Conservation (phyloP, 164 flowering plant genomes). For the Umbilicus rupestris region DNA sequence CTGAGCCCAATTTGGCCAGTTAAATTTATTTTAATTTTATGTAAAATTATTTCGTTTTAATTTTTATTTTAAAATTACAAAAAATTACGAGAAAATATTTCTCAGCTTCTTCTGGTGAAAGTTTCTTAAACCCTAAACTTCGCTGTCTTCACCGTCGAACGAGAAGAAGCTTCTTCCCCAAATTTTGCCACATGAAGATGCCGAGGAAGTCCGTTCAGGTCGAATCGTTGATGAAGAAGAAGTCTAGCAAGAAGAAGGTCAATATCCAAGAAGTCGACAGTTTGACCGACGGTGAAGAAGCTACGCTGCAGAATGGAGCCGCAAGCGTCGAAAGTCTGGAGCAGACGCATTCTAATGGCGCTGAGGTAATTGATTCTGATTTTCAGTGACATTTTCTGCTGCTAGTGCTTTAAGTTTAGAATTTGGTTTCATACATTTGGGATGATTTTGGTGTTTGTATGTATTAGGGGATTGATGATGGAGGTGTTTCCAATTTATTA, state of each 20-base stretch:
- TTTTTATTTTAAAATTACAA: not conserved
- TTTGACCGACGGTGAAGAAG: not conserved
- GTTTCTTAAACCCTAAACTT: not conserved
- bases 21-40: too few relatives aligned
- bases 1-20: too few relatives aligned
- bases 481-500: constrained; percentile 6
- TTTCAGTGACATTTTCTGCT: not conserved
- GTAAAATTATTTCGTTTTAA: too few relatives aligned
- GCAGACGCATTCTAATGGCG: not conserved
- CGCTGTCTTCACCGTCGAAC: not conserved
- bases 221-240: not conserved
- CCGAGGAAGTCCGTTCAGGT: not conserved
- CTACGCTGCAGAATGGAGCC: not conserved
- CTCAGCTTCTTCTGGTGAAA: not conserved
- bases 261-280: not conserved
- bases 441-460: not conserved
- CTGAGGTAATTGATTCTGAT: not conserved
- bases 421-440: too few relatives aligned
- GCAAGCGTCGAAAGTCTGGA: not conserved
- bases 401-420: not conserved
- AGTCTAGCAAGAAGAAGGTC: constrained; percentile 3
- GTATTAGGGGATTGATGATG: constrained; percentile 11
- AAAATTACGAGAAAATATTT: not conserved
- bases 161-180: not conserved
- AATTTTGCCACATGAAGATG: constrained; percentile 1